Percentiles rank a stretch among this genome's conserved stretches.
These are phyloP conservation scores for Acanthamoeba sp. DNA, from an alignment of 208 protist species.

Conservation along the genomic window DNA sequence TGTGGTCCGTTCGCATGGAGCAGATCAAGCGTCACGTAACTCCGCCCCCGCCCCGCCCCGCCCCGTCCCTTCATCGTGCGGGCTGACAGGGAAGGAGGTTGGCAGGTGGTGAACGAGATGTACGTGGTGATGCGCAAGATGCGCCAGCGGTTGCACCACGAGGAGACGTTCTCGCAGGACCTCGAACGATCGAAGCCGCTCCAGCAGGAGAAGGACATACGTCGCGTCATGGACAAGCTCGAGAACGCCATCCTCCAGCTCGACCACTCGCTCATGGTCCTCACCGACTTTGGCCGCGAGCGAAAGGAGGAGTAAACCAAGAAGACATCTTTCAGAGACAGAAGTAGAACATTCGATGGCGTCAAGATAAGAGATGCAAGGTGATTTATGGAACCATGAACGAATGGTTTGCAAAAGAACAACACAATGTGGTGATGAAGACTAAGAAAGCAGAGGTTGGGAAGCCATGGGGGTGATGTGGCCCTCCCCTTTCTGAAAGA, in stretches of 20 bases:
- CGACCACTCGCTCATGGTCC: slow-evolving; percentile 66
- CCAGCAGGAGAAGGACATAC: background rate
- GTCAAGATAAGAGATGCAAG: too few species aligned
- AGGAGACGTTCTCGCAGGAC: slow-evolving; percentile 47
- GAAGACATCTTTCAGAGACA: too few species aligned
- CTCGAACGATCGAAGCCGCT: slow-evolving; percentile 27
- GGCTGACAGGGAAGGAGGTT: too few species aligned
- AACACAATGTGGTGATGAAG: too few species aligned
- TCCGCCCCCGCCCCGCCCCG: too few species aligned
- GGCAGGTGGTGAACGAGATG: slow-evolving; percentile 35
- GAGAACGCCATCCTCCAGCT: slow-evolving; percentile 56
- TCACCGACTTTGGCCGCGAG: slow-evolving; percentile 65
- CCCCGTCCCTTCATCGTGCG: too few species aligned
- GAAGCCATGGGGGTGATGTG: too few species aligned
- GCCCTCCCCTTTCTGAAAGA: too few species aligned
- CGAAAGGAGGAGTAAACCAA: slow-evolving; percentile 31
- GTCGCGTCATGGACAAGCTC: background rate
- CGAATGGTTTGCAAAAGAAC: too few species aligned
- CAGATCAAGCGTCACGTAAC: slow-evolving; percentile 37
- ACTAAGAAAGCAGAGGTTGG: too few species aligned
- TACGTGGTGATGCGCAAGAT: slow-evolving; percentile 40
- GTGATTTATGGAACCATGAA: too few species aligned
- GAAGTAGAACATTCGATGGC: too few species aligned
- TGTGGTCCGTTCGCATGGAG: slow-evolving; percentile 61
- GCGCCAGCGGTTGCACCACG: slow-evolving; percentile 17